phyloP scores from a whole-genome alignment of 208 protist genomes.

The Trichomonas vaginalis region DNA sequence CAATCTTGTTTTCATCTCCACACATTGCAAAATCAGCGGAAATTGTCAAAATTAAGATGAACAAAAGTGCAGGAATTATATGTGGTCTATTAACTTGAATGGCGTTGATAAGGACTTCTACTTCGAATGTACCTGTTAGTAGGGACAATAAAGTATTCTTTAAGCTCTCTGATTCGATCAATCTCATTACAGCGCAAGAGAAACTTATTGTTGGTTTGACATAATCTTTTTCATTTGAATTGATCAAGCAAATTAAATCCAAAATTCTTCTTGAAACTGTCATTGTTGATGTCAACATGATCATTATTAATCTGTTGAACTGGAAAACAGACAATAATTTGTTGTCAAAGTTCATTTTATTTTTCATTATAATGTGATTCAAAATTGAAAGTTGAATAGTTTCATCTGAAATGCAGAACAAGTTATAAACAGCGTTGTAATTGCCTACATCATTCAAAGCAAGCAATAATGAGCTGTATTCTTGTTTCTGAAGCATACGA shows the following conservation, averaged over 20 bases:
- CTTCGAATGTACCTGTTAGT: neutral
- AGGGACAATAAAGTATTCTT: neutral
- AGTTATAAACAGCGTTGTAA: neutral
- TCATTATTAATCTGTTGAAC: neutral
- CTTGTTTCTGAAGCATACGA: neutral
- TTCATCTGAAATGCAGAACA: neutral
- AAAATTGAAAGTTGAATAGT: neutral
- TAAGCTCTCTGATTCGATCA: neutral
- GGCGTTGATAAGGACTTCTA: neutral
- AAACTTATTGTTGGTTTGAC: neutral
- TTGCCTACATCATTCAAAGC: neutral
- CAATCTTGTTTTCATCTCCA: neutral
- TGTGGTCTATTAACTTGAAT: neutral
- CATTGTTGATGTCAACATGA: neutral
- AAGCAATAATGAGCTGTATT: neutral
- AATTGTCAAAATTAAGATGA: neutral
- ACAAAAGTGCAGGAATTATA: neutral
- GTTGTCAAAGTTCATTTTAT: neutral
- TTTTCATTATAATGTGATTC: neutral
- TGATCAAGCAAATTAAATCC: neutral
- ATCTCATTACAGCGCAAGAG: neutral
- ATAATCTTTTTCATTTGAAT: neutral
- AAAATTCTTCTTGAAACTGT: neutral
- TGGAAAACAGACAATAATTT: neutral
- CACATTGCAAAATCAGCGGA: neutral